These are phyloP conservation scores for Amanita fuliginea DNA, from an alignment of 768 basidiomycete genomes.

Conservation along the genomic window DNA sequence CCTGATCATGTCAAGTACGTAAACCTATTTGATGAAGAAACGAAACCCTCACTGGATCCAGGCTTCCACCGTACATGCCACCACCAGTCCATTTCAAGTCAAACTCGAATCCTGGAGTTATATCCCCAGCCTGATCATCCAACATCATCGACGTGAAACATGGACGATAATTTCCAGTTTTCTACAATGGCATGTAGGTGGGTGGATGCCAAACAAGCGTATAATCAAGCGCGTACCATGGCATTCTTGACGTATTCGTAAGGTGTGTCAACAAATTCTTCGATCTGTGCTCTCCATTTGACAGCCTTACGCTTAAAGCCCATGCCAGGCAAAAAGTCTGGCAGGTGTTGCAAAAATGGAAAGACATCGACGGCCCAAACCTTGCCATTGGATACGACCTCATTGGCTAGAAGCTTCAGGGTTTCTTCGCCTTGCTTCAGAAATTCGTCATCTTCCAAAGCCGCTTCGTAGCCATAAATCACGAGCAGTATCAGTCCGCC, in stretches of 20 bases:
- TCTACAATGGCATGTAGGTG: conserved; percentile 19
- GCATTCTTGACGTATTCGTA: conserved; percentile 47
- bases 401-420: conserved; percentile 27
- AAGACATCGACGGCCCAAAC: conserved; percentile 41
- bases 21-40: not conserved
- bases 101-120: conserved; percentile 38
- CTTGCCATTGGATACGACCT: conserved; percentile 30
- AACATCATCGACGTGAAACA: conserved; percentile 46
- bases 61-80: conserved; percentile 63
- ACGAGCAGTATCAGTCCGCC: conserved; percentile 46
- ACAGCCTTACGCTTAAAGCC: conserved; percentile 52
- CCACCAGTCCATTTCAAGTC: conserved; percentile 76
- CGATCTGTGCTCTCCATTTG: conserved; percentile 52
- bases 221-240: conserved; percentile 35
- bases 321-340: conserved; percentile 57
- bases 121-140: conserved; percentile 30
- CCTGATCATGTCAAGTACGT: conserved; percentile 22
- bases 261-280: conserved; percentile 55
- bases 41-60: conserved; percentile 41
- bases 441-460: conserved; percentile 25
- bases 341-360: conserved; percentile 43
- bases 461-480: conserved; percentile 48
- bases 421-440: conserved; percentile 30
- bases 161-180: conserved; percentile 26
- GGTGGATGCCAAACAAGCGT: not conserved